Base-by-base conservation (phyloP, 2,329 filamentous ascomycete genomes). In the Phialophora verrucosa region DNA sequence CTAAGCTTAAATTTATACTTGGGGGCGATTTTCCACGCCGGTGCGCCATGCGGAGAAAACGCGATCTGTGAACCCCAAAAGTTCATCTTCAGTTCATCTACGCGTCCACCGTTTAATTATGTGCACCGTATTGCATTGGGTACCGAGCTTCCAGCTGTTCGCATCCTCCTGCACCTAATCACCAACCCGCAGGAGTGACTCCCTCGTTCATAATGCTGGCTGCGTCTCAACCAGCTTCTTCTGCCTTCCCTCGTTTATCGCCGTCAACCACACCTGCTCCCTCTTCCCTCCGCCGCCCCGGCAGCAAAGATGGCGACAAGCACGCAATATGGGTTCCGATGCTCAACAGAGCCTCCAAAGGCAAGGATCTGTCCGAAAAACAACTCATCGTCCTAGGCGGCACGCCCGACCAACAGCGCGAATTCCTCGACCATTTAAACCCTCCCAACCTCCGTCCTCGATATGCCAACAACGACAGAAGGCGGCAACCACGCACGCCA, bases 291-390 rank as follows among this genome's bases (percentile, higher is more conserved):
- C 76, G 78, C 58, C 77, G 72, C 14, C 72, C 78, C 12, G 75
- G 80, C 38, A 76, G 78, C 42, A 89, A 91, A 73, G 89, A 90
- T 77, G 81, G 81, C 53, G 80, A 82, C 70, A 93, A 92, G 81
- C 92, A 91, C 80, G 92, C 96, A 76, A 89, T 97, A 79, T 97
- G 94, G 94, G 93, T 91, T 68, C 93, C 92, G 53, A 92, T 97
- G 90, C 85, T 97, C 72, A 92, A 96, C 78, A 90, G 88, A 61
- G 93, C 95, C 73, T 92, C 93, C 73, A 96, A 91, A 79, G 92
- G 91, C 72, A 96, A 95, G 83, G 87, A 91, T 73, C 82, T 97
- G 74, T 92, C 93, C 5, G 92, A 97, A 80, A 97, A 97, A 85
- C 96, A 93, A 77, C 81, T 97, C 69, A 81, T 97, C 50, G 89